Percentiles rank a stretch among this genome's conserved stretches.
Conservation (phyloP, 768 basidiomycete genomes). For the Chalciporus sphaerocephalus region DNA sequence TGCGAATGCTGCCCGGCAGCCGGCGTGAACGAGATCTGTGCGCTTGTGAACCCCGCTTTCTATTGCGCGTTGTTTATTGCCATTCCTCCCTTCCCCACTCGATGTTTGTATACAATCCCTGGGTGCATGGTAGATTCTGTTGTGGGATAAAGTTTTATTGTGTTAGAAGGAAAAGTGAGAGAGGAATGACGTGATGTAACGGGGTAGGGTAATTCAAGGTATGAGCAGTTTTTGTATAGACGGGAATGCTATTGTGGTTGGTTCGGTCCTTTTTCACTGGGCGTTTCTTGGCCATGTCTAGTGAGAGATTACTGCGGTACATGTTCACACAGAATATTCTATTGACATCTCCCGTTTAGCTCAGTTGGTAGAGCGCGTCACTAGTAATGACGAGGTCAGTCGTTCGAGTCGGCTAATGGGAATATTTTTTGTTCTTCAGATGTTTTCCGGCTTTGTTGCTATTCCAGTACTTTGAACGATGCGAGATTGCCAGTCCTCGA, state of each 20-base stretch:
- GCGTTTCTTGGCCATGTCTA: too few species aligned
- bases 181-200: neutral
- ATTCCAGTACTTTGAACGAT: too few species aligned
- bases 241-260: neutral
- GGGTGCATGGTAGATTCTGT: neutral
- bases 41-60: neutral
- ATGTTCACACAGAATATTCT: neutral
- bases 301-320: neutral
- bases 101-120: neutral
- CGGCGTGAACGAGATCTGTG: neutral
- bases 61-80: neutral
- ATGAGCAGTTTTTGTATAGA: neutral
- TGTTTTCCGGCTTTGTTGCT: too few species aligned
- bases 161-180: too few species aligned
- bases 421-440: slow-evolving; percentile 16
- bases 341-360: slow-evolving; percentile 31
- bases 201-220: neutral
- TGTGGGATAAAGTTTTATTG: too few species aligned
- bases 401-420: slow-evolving; percentile 58
- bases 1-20: slow-evolving; percentile 37
- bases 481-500: too few species aligned
- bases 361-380: slow-evolving; percentile 61
- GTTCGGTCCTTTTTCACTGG: neutral
- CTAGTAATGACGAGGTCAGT: slow-evolving; percentile 70
- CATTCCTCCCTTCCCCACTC: neutral